A percentile compares a stretch with the other conserved stretches of the same genome.
Evolutionary conservation across 2,329 filamentous ascomycete genomes (phyloP).

Genomic region (Beauveria asiatica): DNA sequence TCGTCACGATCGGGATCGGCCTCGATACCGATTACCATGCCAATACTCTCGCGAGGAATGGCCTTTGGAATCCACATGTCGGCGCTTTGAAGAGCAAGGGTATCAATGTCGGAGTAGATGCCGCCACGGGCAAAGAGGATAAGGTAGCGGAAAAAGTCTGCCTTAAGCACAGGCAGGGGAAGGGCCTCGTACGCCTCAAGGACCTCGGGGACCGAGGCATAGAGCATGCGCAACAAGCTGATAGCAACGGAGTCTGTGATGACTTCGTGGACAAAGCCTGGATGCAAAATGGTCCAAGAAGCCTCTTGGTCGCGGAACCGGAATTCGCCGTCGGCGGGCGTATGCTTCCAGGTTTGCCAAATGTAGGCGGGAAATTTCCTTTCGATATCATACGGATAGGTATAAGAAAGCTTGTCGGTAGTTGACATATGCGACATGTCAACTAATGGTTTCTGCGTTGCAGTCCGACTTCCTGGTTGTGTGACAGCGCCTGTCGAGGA

Average conservation of each 20-base stretch:
- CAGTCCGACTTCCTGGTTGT: conserved; percentile 24
- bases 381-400: conserved; percentile 87
- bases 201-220: conserved; percentile 72
- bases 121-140: conserved; percentile 54
- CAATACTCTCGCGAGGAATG: conserved; percentile 69
- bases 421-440: conserved; percentile 66
- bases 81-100: conserved; percentile 71
- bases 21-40: conserved; percentile 89
- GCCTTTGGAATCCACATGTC: conserved; percentile 77
- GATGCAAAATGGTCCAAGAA: conserved; percentile 81
- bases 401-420: conserved; percentile 76
- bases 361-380: conserved; percentile 93
- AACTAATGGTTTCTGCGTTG: conserved; percentile 54
- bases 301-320: conserved; percentile 75
- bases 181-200: conserved; percentile 67
- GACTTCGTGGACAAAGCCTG: conserved; percentile 90
- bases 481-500: conserved; percentile 12
- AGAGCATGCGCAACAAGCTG: conserved; percentile 76
- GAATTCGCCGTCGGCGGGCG: conserved; percentile 70
- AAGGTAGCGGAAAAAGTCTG: conserved; percentile 71
- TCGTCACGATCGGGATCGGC: conserved; percentile 88
- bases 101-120: conserved; percentile 89
- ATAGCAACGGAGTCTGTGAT: conserved; percentile 84
- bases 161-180: conserved; percentile 67
- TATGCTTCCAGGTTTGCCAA: conserved; percentile 98